These are phyloP conservation scores for Chamaecrista fasciculata DNA, from an alignment of 306 rosid genomes.

Conservation along the genomic window DNA sequence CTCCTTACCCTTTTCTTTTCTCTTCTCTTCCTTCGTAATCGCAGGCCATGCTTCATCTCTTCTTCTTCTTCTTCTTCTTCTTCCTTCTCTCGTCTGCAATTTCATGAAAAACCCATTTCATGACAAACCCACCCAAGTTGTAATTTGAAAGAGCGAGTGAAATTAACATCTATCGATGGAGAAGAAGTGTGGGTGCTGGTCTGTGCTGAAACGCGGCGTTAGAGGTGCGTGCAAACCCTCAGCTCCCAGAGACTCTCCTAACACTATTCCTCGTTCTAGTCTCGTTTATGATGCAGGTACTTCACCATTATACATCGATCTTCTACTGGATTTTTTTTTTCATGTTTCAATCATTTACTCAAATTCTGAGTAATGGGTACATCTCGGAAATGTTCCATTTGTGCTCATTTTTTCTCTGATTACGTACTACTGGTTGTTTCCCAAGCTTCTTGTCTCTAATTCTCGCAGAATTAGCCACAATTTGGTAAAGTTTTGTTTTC, in stretches of 20 bases:
- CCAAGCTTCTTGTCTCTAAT: background rate
- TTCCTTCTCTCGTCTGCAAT: constrained; percentile 9
- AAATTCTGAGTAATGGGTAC: background rate
- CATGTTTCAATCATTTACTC: background rate
- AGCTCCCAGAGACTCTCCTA: constrained; percentile 69
- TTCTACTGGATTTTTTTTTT: no score
- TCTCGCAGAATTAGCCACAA: background rate
- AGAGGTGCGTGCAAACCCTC: constrained; percentile 80
- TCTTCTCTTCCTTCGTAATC: background rate
- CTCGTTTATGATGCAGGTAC: constrained; percentile 93
- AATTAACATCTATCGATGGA: no score
- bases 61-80: constrained; percentile 5
- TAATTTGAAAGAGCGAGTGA: constrained; percentile 10
- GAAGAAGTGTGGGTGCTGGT: constrained; percentile 88
- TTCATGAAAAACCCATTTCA: constrained; percentile 38
- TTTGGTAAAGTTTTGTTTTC: background rate
- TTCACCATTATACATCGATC: no score
- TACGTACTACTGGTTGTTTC: background rate
- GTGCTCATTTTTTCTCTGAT: constrained; percentile 23
- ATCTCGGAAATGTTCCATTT: constrained; percentile 28
- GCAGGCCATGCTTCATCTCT: constrained; percentile 26
- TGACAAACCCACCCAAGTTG: constrained; percentile 43
- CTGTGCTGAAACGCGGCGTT: constrained; percentile 75
- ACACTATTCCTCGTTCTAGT: constrained; percentile 88
- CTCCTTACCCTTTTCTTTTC: constrained; percentile 4